Conservation (phyloP, 2,329 filamentous ascomycete genomes). For the Stemphylium vesicarium region DNA sequence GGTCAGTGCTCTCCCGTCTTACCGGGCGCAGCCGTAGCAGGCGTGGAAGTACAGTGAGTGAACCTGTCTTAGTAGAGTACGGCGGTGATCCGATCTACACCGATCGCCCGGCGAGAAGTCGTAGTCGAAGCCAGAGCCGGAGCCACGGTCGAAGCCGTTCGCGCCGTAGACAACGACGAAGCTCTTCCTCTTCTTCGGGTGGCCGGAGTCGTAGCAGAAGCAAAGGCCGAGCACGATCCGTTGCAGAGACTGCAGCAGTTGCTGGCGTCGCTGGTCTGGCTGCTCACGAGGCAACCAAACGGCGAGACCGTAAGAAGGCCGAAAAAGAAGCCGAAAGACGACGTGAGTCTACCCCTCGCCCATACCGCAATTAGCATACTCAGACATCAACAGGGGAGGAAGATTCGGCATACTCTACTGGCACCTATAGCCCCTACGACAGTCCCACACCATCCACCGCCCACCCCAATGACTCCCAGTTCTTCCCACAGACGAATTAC, state of each 20-base stretch:
- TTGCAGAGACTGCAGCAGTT: slow-evolving; percentile 63
- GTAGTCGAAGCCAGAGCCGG: slow-evolving; percentile 20
- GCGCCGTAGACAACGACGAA: slow-evolving; percentile 50
- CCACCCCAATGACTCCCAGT: slow-evolving; percentile 40
- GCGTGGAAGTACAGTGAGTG: slow-evolving; percentile 53
- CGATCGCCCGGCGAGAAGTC: slow-evolving; percentile 52
- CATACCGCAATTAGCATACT: slow-evolving; percentile 23
- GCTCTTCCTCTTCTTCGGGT: slow-evolving; percentile 52
- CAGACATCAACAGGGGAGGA: slow-evolving; percentile 39
- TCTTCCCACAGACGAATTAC: slow-evolving; percentile 55
- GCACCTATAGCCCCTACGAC: slow-evolving; percentile 37
- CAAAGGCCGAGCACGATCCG: slow-evolving; percentile 57
- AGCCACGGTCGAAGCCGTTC: slow-evolving; percentile 26
- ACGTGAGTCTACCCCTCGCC: slow-evolving; percentile 51
- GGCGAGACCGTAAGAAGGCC: slow-evolving; percentile 62
- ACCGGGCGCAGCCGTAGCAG: slow-evolving; percentile 42
- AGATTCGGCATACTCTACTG: slow-evolving; percentile 44
- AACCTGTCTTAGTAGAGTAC: slow-evolving; percentile 67
- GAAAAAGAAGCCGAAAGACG: slow-evolving; percentile 59
- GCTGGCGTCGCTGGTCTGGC: slow-evolving; percentile 64
- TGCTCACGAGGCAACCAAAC: slow-evolving; percentile 63
- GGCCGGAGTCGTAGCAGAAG: slow-evolving; percentile 49
- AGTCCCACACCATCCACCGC: slow-evolving; percentile 44
- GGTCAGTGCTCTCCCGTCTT: slow-evolving; percentile 52
- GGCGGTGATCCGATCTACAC: slow-evolving; percentile 67